Base-by-base conservation (phyloP, 768 basidiomycete genomes). In the Rhodosporidiobolus odoratus region DNA sequence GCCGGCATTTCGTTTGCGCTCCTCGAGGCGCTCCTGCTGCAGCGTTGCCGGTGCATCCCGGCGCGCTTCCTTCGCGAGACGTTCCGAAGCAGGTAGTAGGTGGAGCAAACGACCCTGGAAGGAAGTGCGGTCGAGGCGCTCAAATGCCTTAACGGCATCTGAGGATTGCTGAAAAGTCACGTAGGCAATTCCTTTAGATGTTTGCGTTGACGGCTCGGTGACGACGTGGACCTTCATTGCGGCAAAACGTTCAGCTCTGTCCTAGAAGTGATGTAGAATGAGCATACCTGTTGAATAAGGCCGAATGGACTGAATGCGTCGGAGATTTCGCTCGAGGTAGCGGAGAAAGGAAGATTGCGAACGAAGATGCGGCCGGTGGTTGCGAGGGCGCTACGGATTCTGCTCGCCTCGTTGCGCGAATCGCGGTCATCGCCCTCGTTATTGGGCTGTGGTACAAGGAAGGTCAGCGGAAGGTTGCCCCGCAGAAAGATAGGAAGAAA, bases 31-130 rank as follows among this genome's bases (percentile, higher is more conserved):
- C 59, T 85, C 85, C 64, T 86, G 86, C 67, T 87, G 90, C 68
- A 91, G 81, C 7, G 86, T 79, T 35, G 80, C 82, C 71, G 82
- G 83, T 6, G 30, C 54, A 66, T 84, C 85, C 57, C 79, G 80
- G 1, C 58, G 74, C 4, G 79, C 81, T 40, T n/a, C 21, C 25
- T 83, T 82, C 0, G 75, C 81, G 5, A 50, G 30, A 41, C 74
- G 48, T 32, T 75, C 87, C 3, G 91, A 86, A 1, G 91, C 92
- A 0, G 90, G 89, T 1, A 99, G 83, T 62, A 98, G 87, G 77
- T 98, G 96, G 2, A 99, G 79, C 0, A 98, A 79, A 37, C 96
- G 87, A 5, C 96, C 96, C 80, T 94, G 92, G 79, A 96, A 93
- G 0, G 91, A 87, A 45, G 84, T 87, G 66, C 86, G 87, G 78